Base-by-base conservation (phyloP, 257 asterid species). In the Primulina huaijiensis region DNA sequence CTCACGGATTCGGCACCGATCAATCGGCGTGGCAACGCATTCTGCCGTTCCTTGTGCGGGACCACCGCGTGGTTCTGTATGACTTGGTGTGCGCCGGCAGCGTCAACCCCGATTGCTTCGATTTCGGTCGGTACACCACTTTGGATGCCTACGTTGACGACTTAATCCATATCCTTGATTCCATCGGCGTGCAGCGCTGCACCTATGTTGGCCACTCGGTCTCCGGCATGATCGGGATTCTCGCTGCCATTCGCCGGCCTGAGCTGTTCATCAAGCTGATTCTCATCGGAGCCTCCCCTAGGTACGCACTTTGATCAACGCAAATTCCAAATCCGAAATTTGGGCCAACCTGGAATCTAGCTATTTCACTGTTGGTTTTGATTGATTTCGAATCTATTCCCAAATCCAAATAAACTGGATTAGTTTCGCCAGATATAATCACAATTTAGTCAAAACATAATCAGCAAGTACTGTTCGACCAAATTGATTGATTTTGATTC, bases 1-100 rank as follows among this genome's bases (percentile, higher is more conserved):
- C 99, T 38, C 99, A 93, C 31, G 99, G 99, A 19, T 17, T 80
- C 74, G 99, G 99, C 76, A 93, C 97, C 50, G 99, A 93, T 62
- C 96, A 93, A 52, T 93, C 97, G 3, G 97, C 95, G 6, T 93
- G 99, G 97, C 86, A 88, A 64, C 85, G 94, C 60, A 87, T 93
- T 80, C 80, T 90, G 14, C 99, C 96, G 1, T 87, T 71, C 64
- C 84, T 93, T 79, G 61, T 77, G 30, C 82, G 86, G 21, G 95
- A 93, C 21, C 85, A 89, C 95, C 57, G 57, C 21, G 57, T 50
- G 8, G 57, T 50, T 5, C 57, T 50, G 57, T 50, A 50, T 6
- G 57, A 50, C 57, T 17, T 50, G 57, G 57, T 90, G 87, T 95
- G 95, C 2, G 89, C 93, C 6, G 97, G 97, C 56, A 81, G 95